Conservation (phyloP, 2,329 filamentous ascomycete species). For the Fusarium liriodendri region DNA sequence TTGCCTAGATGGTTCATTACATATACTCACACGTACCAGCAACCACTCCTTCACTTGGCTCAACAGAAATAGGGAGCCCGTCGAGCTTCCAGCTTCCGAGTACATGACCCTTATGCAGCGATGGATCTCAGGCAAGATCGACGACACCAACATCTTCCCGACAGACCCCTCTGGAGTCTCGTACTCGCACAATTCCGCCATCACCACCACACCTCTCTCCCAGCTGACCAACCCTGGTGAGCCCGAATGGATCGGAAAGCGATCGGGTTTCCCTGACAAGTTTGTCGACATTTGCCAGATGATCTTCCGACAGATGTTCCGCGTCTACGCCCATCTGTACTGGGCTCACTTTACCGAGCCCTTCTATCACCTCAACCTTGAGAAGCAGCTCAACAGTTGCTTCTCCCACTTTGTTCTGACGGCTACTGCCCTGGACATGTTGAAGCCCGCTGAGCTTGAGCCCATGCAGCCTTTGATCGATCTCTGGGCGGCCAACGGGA, state of each 20-base stretch:
- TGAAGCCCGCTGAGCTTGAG: conserved; percentile 90
- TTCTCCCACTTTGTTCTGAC: conserved; percentile 88
- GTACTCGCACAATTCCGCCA: conserved; percentile 70
- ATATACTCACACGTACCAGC: conserved; percentile 49
- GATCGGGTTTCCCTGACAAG: conserved; percentile 90
- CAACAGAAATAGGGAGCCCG: conserved; percentile 85
- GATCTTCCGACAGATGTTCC: conserved; percentile 98
- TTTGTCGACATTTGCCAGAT: conserved; percentile 92
- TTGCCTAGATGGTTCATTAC: neutral
- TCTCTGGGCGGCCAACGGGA: conserved; percentile 89
- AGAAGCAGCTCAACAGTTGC: conserved; percentile 87
- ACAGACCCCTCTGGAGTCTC: conserved; percentile 81
- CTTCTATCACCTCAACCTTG: conserved; percentile 84
- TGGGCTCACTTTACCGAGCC: conserved; percentile 92
- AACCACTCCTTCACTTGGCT: conserved; percentile 98
- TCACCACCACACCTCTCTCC: conserved; percentile 69
- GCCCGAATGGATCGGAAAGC: conserved; percentile 86
- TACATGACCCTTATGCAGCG: conserved; percentile 97
- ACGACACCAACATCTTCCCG: conserved; percentile 89
- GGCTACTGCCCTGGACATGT: conserved; percentile 82
- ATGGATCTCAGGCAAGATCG: conserved; percentile 97
- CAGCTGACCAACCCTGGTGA: conserved; percentile 72
- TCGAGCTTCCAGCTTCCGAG: conserved; percentile 90
- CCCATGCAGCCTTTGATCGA: conserved; percentile 96
- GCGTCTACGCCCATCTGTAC: conserved; percentile 97